A percentile compares a stretch with the other conserved stretches of the same genome.
phyloP scores from a whole-genome alignment of 106 monocot genomes.

The Acorus calamus region DNA sequence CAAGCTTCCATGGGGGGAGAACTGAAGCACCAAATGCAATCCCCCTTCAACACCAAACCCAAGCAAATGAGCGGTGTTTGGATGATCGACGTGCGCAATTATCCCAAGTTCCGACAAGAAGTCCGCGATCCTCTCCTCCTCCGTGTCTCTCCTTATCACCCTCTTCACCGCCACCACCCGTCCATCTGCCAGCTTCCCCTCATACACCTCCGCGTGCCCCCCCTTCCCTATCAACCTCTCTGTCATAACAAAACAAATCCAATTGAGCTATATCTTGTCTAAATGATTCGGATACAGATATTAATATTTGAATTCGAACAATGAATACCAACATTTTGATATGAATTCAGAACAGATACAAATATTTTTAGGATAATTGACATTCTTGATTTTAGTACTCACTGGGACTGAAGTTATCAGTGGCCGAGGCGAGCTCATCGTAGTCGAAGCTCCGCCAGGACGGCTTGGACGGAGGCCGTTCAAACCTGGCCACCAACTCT shows the following conservation, averaged over 20 bases:
- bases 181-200: constrained; percentile 55
- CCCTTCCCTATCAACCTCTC: constrained; percentile 91
- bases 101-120: constrained; percentile 92
- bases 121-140: constrained; percentile 63
- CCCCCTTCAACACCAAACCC: constrained; percentile 87
- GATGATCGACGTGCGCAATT: constrained; percentile 90
- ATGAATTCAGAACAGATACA: too few species aligned
- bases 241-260: constrained; percentile 10
- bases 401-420: too few species aligned
- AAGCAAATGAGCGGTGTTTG: constrained; percentile 79
- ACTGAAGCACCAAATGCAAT: constrained; percentile 73
- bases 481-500: too few species aligned
- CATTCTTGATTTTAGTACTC: too few species aligned
- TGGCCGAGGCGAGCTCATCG: too few species aligned
- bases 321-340: too few species aligned
- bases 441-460: too few species aligned
- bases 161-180: constrained; percentile 86
- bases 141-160: constrained; percentile 49
- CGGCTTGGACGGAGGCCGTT: too few species aligned
- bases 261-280: too few species aligned
- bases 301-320: too few species aligned
- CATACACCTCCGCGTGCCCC: constrained; percentile 91
- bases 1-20: constrained; percentile 92
- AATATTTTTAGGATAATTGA: too few species aligned
- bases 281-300: too few species aligned